phyloP scores from a whole-genome alignment of 305 asterid genomes.

The Plantago coronopus region DNA sequence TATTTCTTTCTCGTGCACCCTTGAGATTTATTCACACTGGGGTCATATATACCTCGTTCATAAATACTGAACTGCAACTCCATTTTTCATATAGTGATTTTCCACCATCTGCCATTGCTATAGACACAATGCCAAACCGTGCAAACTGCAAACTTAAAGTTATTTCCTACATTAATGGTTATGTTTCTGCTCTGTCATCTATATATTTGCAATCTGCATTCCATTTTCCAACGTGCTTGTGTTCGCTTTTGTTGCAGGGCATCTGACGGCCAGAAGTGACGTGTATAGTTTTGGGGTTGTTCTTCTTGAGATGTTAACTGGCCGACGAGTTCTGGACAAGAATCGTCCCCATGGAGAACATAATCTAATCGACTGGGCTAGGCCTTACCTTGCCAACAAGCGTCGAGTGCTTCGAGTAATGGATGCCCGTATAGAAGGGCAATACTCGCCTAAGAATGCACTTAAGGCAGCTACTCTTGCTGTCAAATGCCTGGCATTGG shows the following conservation, averaged over 20 bases:
- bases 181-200: no score
- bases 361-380: slow-evolving; percentile 71
- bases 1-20: no score
- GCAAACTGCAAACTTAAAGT: no score
- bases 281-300: slow-evolving; percentile 83
- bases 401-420: slow-evolving; percentile 55
- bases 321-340: slow-evolving; percentile 65
- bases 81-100: no score
- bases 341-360: slow-evolving; percentile 82
- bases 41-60: no score
- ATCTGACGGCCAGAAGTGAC: slow-evolving; percentile 71
- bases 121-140: no score
- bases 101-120: no score
- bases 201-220: no score
- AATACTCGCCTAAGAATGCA: slow-evolving; percentile 53
- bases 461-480: slow-evolving; percentile 62
- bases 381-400: slow-evolving; percentile 64
- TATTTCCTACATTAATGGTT: no score
- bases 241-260: slow-evolving; percentile 45
- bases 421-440: slow-evolving; percentile 73
- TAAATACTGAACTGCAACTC: no score
- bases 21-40: no score
- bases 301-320: slow-evolving; percentile 75
- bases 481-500: slow-evolving; percentile 50
- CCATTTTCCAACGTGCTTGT: background rate